These are phyloP conservation scores for Acephala macrosclerotiorum DNA, from an alignment of 2,329 filamentous ascomycete genomes.

Conservation along the genomic window DNA sequence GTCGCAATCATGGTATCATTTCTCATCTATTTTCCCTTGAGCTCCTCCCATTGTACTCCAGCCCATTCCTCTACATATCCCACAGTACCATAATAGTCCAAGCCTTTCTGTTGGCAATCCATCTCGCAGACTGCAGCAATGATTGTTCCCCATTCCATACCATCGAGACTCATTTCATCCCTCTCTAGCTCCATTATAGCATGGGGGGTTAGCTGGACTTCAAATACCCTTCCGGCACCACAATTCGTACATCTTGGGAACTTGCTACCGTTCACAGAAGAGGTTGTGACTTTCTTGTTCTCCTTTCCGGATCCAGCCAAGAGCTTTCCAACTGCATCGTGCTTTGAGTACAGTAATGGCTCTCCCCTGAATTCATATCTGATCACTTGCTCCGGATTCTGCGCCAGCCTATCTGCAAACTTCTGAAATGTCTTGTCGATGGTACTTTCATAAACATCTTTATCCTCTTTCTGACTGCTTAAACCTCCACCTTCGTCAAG, in stretches of 20 bases:
- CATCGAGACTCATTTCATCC: slow-evolving; percentile 74
- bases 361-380: slow-evolving; percentile 79
- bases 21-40: slow-evolving; percentile 40
- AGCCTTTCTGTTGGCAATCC: slow-evolving; percentile 74
- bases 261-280: slow-evolving; percentile 45
- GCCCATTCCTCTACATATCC: slow-evolving; percentile 94
- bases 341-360: slow-evolving; percentile 82
- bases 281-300: slow-evolving; percentile 38
- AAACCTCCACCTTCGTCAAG: slow-evolving; percentile 52
- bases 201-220: slow-evolving; percentile 91
- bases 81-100: slow-evolving; percentile 58
- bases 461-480: slow-evolving; percentile 64
- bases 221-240: slow-evolving; percentile 78
- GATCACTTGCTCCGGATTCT: slow-evolving; percentile 85
- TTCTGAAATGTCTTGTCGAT: slow-evolving; percentile 81
- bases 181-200: slow-evolving; percentile 89
- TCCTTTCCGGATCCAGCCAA: slow-evolving; percentile 48
- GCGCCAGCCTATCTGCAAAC: slow-evolving; percentile 78
- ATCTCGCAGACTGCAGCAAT: slow-evolving; percentile 83
- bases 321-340: slow-evolving; percentile 74
- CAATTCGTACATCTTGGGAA: slow-evolving; percentile 83
- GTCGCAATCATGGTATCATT: background rate
- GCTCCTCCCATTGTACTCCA: slow-evolving; percentile 98
- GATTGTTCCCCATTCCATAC: slow-evolving; percentile 98
- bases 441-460: slow-evolving; percentile 74